phyloP scores from a whole-genome alignment of 305 asterid species.

The Solanum chacoense region DNA sequence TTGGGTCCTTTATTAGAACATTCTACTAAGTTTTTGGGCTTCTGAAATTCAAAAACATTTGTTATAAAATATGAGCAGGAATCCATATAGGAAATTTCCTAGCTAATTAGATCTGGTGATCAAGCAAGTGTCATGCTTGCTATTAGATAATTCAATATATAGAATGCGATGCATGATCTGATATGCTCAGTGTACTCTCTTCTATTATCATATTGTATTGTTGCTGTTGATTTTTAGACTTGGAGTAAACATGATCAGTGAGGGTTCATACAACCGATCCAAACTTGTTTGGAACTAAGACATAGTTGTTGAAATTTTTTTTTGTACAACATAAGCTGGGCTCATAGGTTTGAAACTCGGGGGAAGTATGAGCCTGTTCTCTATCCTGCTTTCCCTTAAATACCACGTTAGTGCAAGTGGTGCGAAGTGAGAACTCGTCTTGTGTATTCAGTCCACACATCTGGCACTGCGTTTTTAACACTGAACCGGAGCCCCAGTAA shows the following conservation, averaged over 20 bases:
- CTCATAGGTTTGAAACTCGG: background rate
- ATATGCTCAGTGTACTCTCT: background rate
- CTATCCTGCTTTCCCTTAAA: background rate
- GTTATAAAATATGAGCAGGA: background rate
- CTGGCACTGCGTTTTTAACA: background rate
- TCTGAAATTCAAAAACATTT: background rate
- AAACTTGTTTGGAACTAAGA: background rate
- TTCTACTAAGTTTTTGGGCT: constrained; percentile 25
- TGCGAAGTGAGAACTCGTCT: background rate
- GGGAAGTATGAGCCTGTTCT: background rate
- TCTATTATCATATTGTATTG: background rate
- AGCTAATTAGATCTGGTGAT: background rate
- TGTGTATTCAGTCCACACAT: background rate
- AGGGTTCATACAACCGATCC: background rate
- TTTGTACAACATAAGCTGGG: background rate
- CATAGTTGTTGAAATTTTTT: background rate
- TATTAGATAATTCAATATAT: background rate
- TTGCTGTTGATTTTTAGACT: background rate
- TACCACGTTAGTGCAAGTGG: background rate
- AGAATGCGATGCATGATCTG: background rate
- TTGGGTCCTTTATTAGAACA: constrained; percentile 22
- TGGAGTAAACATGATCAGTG: background rate
- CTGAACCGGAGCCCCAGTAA: background rate
- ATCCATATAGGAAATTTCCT: background rate
- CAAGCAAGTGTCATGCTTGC: background rate